Evolutionary conservation across 1,284 basidiomycete genomes (phyloP), one percentile per base, ranked within the genome.

Genomic region (Moesziomyces parantarcticus): DNA sequence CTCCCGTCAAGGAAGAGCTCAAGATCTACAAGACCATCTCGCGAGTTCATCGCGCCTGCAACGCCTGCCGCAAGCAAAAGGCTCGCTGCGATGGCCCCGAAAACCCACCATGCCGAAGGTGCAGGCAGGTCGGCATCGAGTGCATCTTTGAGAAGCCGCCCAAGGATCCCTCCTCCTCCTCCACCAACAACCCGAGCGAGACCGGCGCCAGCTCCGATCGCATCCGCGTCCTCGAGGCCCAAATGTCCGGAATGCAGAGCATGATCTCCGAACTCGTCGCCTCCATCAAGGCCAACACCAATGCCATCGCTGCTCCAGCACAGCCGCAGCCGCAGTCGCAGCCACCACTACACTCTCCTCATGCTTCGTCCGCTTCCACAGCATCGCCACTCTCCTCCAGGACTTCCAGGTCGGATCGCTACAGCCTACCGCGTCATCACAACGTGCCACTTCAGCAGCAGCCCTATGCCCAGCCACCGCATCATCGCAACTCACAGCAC

Each of bases 111-210:
- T 94, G 94, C 87, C 90, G 91, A 85, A 90, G 94, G 56, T 97
- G 94, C 86, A 89, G 91, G 77, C 87, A 92, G 50, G 92, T 91
- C 81, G 92, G 92, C 13, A 91, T 90, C 11, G 88, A 88, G 36
- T 97, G 94, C 81, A 86, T 97, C 47, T 97, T 95, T 84, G 94
- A 95, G 85, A 96, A 95, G 84, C 92, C 92, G 77, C 91, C 93
- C 84, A 92, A 90, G 87, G 93, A 92, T 86, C 87, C 86, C 21
- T 29, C 40, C 0, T 14, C 60, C 0, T 14, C 60, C 1, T 42
- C 63, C 29, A 22, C 49, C 0, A 40, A 47, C 1, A 21, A 20
- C 23, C 50, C 44, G 11, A 39, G 85, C 1, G 89, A 89, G 67
- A 85, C 86, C 8, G 85, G 89, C 74, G 86, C 89, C 54, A 57